phyloP scores from a whole-genome alignment of 108 stramenopile genomes.

The Skeletonema grethae region DNA sequence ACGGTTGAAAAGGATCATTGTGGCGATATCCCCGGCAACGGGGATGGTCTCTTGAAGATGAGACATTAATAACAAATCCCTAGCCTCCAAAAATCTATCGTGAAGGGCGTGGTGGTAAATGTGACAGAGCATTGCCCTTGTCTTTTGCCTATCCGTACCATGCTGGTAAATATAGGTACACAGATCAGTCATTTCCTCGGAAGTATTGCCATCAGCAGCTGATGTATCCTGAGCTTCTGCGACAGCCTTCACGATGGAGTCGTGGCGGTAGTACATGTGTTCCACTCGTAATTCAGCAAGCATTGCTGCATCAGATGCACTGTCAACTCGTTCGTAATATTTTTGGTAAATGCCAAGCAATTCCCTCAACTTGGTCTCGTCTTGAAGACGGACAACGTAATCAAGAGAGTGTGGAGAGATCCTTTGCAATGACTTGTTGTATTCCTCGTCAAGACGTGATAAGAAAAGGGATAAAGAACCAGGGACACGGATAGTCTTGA shows the following conservation, averaged over 20 bases:
- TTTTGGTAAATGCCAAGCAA: slow-evolving; percentile 72
- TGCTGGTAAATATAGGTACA: slow-evolving; percentile 91
- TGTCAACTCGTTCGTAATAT: slow-evolving; percentile 86
- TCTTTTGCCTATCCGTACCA: slow-evolving; percentile 86
- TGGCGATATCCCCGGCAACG: slow-evolving; percentile 78
- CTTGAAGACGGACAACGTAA: slow-evolving; percentile 89
- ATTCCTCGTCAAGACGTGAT: slow-evolving; percentile 92
- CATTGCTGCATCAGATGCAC: slow-evolving; percentile 68
- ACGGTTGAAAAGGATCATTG: slow-evolving; percentile 97
- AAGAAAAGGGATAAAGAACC: slow-evolving; percentile 88
- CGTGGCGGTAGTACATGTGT: slow-evolving; percentile 97
- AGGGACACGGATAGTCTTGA: slow-evolving; percentile 81
- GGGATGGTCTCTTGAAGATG: slow-evolving; percentile 90
- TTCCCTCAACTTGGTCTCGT: slow-evolving; percentile 87
- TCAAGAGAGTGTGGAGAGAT: slow-evolving; percentile 93
- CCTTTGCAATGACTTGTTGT: slow-evolving; percentile 93
- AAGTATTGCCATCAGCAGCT: slow-evolving; percentile 25
- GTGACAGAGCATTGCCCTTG: slow-evolving; percentile 95
- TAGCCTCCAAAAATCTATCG: slow-evolving; percentile 94
- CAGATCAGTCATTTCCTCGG: slow-evolving; percentile 62
- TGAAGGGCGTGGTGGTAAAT: slow-evolving; percentile 97
- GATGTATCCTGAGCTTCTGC: slow-evolving; percentile 55
- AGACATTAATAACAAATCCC: slow-evolving; percentile 97
- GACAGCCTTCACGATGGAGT: slow-evolving; percentile 88
- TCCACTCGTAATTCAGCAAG: slow-evolving; percentile 84